Evolutionary conservation across 352 stramenopile genomes (phyloP).

Genomic region (Phytophthora cajani): DNA sequence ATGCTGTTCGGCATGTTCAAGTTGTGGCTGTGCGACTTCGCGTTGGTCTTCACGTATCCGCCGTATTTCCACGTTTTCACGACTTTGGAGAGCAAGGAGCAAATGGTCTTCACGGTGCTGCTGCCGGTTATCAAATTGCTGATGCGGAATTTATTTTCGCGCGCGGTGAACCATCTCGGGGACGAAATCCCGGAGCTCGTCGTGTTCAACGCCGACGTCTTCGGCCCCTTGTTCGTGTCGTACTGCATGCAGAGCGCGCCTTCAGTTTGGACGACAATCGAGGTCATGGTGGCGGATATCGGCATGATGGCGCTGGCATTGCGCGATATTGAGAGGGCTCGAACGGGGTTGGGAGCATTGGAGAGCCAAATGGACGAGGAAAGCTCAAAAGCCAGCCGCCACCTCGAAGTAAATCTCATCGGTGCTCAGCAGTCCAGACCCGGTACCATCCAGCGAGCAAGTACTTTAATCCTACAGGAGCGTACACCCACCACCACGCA

Average conservation of each 20-base stretch:
- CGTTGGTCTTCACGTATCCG: constrained; percentile 15
- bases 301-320: constrained; percentile 6
- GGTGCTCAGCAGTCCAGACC: background rate
- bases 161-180: constrained; percentile 3
- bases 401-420: background rate
- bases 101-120: constrained; percentile 17
- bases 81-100: background rate
- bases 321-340: constrained; percentile 9
- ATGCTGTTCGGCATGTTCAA: constrained; percentile 18
- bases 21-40: constrained; percentile 17
- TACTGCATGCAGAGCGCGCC: constrained; percentile 29
- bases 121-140: constrained; percentile 17
- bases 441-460: background rate
- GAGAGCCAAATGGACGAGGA: constrained; percentile 3
- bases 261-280: constrained; percentile 15
- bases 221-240: constrained; percentile 24
- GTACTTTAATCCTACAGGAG: background rate
- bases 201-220: constrained; percentile 29
- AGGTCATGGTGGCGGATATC: constrained; percentile 18
- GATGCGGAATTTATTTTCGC: constrained; percentile 17
- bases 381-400: background rate
- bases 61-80: constrained; percentile 22
- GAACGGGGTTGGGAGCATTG: background rate
- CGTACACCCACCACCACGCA: background rate
- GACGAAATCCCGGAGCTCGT: constrained; percentile 27